Conservation (phyloP, 805 yeast genomes). For the Alloascoidea africana region DNA sequence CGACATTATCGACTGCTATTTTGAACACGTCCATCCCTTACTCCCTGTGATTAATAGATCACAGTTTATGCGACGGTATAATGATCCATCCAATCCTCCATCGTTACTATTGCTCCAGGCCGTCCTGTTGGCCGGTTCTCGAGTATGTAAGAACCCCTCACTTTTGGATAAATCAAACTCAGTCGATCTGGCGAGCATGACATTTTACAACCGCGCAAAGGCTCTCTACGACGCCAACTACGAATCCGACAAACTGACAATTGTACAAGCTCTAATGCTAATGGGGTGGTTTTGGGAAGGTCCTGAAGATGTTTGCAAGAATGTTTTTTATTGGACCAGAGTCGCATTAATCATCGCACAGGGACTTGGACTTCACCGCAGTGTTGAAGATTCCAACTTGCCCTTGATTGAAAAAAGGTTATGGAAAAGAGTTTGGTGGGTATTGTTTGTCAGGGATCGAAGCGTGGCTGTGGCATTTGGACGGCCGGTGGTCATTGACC, state of each 20-base stretch:
- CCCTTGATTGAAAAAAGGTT: constrained; percentile 27
- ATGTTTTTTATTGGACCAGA: constrained; percentile 55
- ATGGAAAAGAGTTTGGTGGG: constrained; percentile 69
- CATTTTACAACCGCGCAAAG: constrained; percentile 59
- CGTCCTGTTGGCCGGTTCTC: constrained; percentile 52
- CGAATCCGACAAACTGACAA: constrained; percentile 46
- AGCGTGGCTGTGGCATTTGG: constrained; percentile 60
- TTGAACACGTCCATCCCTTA: constrained; percentile 48
- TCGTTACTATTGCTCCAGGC: constrained; percentile 54
- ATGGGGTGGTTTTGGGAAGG: constrained; percentile 65
- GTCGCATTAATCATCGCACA: constrained; percentile 59
- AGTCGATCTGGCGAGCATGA: constrained; percentile 35
- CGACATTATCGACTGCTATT: constrained; percentile 46
- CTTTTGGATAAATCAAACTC: constrained; percentile 29
- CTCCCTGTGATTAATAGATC: constrained; percentile 54
- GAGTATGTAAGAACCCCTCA: constrained; percentile 39
- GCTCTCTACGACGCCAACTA: constrained; percentile 57
- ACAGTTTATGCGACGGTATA: constrained; percentile 42
- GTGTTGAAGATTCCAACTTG: constrained; percentile 22
- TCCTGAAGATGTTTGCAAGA: constrained; percentile 51
- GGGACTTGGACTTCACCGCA: constrained; percentile 62
- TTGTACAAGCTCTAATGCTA: constrained; percentile 45
- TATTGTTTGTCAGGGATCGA: constrained; percentile 55
- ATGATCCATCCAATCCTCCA: constrained; percentile 40
- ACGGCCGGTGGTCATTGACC: constrained; percentile 50